Conservation (phyloP, 495 filamentous ascomycete genomes). For the Choiromyces venosus region DNA sequence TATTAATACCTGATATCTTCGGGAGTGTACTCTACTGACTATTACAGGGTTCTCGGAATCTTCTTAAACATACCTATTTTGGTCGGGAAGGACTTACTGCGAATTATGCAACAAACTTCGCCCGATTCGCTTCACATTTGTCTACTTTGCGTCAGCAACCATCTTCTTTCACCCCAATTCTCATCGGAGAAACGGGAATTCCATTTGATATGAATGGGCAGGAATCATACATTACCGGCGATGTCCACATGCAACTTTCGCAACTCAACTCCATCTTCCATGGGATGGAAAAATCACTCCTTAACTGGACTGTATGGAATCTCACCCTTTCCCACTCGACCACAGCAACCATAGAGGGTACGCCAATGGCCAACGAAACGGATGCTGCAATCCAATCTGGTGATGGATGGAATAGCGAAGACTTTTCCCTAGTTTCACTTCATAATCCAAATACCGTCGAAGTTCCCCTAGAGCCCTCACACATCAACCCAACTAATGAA, state of each 20-base stretch:
- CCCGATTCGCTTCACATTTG: conserved; percentile 30
- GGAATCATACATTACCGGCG: conserved; percentile 63
- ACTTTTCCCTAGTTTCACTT: conserved; percentile 62
- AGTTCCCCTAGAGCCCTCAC: conserved; percentile 23
- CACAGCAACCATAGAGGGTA: conserved; percentile 11
- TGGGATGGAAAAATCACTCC: conserved; percentile 36
- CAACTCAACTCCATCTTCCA: conserved; percentile 37
- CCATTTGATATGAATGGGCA: conserved; percentile 74
- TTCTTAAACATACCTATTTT: conserved; percentile 41
- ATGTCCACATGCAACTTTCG: conserved; percentile 33
- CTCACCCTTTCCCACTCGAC: conserved; percentile 31
- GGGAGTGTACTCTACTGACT: conserved; percentile 6
- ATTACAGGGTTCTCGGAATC: conserved; percentile 35
- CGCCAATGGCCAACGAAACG: conserved; percentile 52
- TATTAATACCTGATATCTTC: background rate
- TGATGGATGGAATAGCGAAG: conserved; percentile 72
- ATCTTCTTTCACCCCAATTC: conserved; percentile 29
- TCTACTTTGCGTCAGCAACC: conserved; percentile 19
- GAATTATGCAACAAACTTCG: conserved; percentile 39
- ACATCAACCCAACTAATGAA: conserved; percentile 17
- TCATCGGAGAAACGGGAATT: conserved; percentile 65
- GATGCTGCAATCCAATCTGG: conserved; percentile 52
- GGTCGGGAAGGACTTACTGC: conserved; percentile 31
- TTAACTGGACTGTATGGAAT: conserved; percentile 42
- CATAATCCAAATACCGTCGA: conserved; percentile 46